Evolutionary conservation across 2,329 filamentous ascomycete species (phyloP), one percentile per base, ranked within the genome.

Genomic region (Dothistroma pini): DNA sequence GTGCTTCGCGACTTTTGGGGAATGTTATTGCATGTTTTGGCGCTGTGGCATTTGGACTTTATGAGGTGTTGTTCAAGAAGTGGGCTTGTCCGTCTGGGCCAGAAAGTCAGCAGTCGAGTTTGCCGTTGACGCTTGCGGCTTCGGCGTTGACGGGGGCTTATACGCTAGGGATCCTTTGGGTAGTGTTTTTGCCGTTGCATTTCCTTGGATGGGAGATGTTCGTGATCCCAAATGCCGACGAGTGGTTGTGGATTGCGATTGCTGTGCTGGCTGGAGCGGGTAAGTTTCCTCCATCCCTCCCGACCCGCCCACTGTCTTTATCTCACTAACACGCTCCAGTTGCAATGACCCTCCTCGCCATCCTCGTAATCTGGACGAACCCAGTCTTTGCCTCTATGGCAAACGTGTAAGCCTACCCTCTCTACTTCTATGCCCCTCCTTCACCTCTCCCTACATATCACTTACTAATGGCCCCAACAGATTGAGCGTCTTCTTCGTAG

Each of bases 21-120:
- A 74, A 74, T 47, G 41, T 72, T 10, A 64, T 74, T 32, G 70
- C 71, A 22, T 66, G 65, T 47, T 62, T 70, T 10, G 72, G 72
- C 34, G 70, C 72, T 9, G 61, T 73, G 14, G 70, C 70, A 11
- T 74, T 74, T 62, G 72, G 72, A 16, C 61, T 74, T 29, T 74
- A 74, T 51, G 71, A 73, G 58, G 72, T 74, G 25, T 60, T 74
- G 53, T 71, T 74, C 66, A 74, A 74, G 54, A 72, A 72, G 38
- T 74, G 70, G 68, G 70, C 72, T 1, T 73, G 69, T 62, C 69
- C 71, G 19, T 68, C 65, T 2, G 51, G 61, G 35, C 66, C 69
- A 1, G 66, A 68, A 51, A 63, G 65, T 49, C 64, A 70, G 44
- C 57, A 64, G n/a, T 65, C 68, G 16, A 69, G 63, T 50, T 59